phyloP scores from a whole-genome alignment of 305 asterid genomes.

The Petunia hybrid region DNA sequence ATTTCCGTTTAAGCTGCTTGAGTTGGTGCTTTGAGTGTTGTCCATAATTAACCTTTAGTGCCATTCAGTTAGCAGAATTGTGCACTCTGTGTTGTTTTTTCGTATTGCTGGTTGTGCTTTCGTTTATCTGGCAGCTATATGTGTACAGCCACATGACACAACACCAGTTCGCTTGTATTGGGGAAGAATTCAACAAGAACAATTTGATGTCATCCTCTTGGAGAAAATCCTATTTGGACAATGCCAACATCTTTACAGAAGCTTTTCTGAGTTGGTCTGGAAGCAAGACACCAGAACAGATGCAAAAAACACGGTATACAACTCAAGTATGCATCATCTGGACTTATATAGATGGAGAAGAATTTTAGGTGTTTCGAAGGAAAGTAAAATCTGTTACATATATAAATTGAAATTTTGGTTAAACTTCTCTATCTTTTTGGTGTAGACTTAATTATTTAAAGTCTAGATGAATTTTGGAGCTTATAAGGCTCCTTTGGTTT shows the following conservation, averaged over 20 bases:
- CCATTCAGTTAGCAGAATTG: no score
- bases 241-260: not conserved
- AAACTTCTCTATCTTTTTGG: not conserved
- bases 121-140: not conserved
- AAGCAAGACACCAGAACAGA: not conserved
- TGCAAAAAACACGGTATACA: not conserved
- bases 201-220: not conserved
- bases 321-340: not conserved
- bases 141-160: not conserved
- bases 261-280: not conserved
- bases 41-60: no score
- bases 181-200: constrained; percentile 2
- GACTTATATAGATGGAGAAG: not conserved
- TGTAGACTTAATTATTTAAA: not conserved
- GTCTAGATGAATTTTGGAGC: not conserved
- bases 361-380: not conserved
- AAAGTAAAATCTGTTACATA: not conserved
- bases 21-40: constrained; percentile 7
- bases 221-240: no score
- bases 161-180: not conserved
- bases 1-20: not conserved
- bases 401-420: not conserved
- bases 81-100: no score
- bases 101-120: not conserved
- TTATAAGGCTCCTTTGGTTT: not conserved